Evolutionary conservation across 169 alveolate genomes (phyloP).

Genomic region (Plasmodium malariae): DNA sequence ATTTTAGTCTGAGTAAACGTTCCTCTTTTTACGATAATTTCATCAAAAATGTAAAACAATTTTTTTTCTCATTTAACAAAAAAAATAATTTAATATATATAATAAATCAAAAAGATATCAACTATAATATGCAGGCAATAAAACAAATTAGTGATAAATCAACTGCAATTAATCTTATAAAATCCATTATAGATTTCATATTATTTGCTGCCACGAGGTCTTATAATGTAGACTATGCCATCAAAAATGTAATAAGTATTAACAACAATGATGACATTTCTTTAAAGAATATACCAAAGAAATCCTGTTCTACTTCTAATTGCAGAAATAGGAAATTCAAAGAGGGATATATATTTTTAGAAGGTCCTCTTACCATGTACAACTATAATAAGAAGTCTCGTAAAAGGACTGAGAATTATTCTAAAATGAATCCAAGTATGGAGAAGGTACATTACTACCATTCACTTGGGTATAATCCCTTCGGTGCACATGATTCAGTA

Average conservation of each 20-base stretch:
- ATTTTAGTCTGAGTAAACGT: constrained; percentile 31
- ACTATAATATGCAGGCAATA: constrained; percentile 32
- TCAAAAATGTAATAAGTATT: constrained; percentile 14
- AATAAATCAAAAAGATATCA: constrained; percentile 54
- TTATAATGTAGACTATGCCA: constrained; percentile 5
- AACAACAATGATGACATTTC: no score
- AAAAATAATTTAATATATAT: constrained; percentile 45
- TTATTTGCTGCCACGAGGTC: constrained; percentile 60
- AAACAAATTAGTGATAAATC: constrained; percentile 14
- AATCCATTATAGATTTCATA: constrained; percentile 18
- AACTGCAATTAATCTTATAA: constrained; percentile 17
- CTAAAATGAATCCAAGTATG: no score
- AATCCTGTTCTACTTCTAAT: no score
- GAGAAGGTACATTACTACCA: no score
- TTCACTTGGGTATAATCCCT: no score
- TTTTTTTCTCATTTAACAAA: constrained; percentile 53
- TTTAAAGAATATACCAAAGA: no score
- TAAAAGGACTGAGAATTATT: no score
- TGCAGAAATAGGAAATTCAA: no score
- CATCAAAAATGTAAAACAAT: constrained; percentile 37
- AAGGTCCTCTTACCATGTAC: no score
- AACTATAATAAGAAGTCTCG: no score
- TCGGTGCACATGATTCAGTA: no score
- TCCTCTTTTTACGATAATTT: constrained; percentile 41
- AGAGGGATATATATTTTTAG: no score